Evolutionary conservation across 2,329 filamentous ascomycete species (phyloP).

Genomic region (Neonectria punicea): DNA sequence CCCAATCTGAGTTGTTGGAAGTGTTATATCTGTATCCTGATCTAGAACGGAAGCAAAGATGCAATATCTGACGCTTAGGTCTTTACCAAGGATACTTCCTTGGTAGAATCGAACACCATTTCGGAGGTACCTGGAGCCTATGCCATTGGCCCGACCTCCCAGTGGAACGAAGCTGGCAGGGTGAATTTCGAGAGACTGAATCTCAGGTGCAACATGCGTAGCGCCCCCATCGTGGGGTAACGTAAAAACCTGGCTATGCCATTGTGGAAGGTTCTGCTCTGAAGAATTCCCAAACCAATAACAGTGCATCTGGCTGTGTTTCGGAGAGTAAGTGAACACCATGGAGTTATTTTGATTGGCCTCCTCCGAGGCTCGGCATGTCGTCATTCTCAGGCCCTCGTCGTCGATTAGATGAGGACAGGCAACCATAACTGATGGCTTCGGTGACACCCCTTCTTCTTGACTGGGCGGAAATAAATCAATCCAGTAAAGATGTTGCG

Average conservation of each 20-base stretch:
- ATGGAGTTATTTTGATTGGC: conserved; percentile 38
- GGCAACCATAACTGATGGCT: conserved; percentile 41
- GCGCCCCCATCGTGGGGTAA: conserved; percentile 33
- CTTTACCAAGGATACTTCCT: conserved; percentile 53
- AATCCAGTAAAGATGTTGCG: conserved; percentile 61
- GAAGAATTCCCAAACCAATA: conserved; percentile 48
- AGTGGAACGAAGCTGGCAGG: conserved; percentile 38
- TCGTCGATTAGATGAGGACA: conserved; percentile 45
- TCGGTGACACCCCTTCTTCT: conserved; percentile 18
- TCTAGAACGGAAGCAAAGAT: conserved; percentile 45
- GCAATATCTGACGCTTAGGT: conserved; percentile 57
- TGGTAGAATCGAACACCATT: conserved; percentile 58
- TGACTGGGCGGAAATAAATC: conserved; percentile 46
- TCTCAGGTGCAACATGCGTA: conserved; percentile 10
- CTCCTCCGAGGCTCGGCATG: conserved; percentile 38
- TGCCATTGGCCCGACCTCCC: conserved; percentile 24
- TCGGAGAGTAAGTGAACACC: conserved; percentile 49
- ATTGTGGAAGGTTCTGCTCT: conserved; percentile 46
- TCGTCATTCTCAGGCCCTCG: conserved; percentile 44
- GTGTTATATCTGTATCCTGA: conserved; percentile 37
- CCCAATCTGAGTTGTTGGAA: conserved; percentile 43
- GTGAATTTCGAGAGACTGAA: conserved; percentile 45
- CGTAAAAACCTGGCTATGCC: conserved; percentile 50
- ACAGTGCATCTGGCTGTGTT: conserved; percentile 45
- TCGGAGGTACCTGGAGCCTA: conserved; percentile 46